Base-by-base conservation (phyloP, 768 basidiomycete genomes). In the Nidula microcarpa region DNA sequence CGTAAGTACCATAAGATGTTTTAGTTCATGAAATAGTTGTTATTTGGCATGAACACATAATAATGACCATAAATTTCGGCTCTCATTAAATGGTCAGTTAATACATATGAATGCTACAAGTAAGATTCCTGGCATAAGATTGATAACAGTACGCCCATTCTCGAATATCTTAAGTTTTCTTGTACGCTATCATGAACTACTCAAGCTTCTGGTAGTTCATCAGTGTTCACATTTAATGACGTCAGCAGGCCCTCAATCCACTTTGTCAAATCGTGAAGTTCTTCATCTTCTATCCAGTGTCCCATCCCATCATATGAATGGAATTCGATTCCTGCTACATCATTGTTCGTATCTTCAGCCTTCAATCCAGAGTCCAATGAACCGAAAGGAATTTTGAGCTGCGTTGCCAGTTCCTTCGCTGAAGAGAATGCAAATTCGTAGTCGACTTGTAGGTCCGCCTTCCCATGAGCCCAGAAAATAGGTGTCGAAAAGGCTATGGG, bases 391-490 rank as follows among this genome's bases (percentile, higher is more conserved):
- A 86, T 67, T 10, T 76, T 75, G 23, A 87, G 67, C 17, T 77
- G 65, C 6, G 63, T 63, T 33, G 78, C 75, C 11, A 89, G 68
- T 45, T 74, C 73, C 35, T 76, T 70, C 41, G 78, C 73, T 5
- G 83, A 77, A 49, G 60, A 57, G 48, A 74, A 59, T 16, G 83
- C 81, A 54, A 77, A 74, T 14, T 67, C 55, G 60, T 78, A 80
- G 16, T 72, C 65, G 33, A 91, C 81, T 45, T 86, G 75, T 6
- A 65, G 75, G 64, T 93, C 90, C 7, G 63, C 70, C 17, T 71
- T 79, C 11, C 89, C 89, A 55, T 91, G 89, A 32, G 81, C 88
- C 82, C 86, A 86, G 65, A 91, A 87, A n/a, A 90, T 73, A 0
- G 88, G 86, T 8, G 81, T 68, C 1, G 74, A 73, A 45, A 71